These are phyloP conservation scores for Davidsoniella eucalypti DNA, from an alignment of 2,329 filamentous ascomycete species.

Conservation along the genomic window DNA sequence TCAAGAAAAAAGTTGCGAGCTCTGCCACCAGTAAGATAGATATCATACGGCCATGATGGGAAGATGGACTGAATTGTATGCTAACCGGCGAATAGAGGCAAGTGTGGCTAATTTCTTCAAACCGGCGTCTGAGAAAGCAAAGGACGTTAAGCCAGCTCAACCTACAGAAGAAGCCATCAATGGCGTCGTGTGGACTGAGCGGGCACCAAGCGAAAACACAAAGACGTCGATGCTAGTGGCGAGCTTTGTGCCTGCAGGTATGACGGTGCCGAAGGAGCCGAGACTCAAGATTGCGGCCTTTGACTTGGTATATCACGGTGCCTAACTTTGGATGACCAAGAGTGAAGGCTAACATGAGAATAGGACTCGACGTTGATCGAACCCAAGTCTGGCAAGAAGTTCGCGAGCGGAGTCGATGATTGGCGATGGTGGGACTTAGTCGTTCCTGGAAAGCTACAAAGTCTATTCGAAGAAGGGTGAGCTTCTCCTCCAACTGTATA, in stretches of 20 bases:
- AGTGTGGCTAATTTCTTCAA: slow-evolving; percentile 78
- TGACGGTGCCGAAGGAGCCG: slow-evolving; percentile 17
- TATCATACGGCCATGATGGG: too few relatives aligned
- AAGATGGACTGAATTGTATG: too few relatives aligned
- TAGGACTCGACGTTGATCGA: slow-evolving; percentile 78
- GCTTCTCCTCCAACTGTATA: slow-evolving; percentile 11
- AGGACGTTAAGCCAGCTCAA: slow-evolving; percentile 27
- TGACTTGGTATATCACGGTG: slow-evolving; percentile 35
- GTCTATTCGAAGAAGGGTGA: slow-evolving; percentile 55
- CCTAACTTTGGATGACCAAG: neutral
- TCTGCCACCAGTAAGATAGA: slow-evolving; percentile 3
- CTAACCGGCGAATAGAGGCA: slow-evolving; percentile 29
- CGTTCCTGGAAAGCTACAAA: slow-evolving; percentile 50
- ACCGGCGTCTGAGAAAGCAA: slow-evolving; percentile 67
- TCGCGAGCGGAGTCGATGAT: slow-evolving; percentile 52
- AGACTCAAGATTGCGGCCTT: slow-evolving; percentile 53
- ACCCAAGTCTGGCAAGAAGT: slow-evolving; percentile 65
- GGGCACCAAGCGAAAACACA: slow-evolving; percentile 33
- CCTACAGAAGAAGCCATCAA: neutral
- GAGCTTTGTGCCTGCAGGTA: slow-evolving; percentile 40
- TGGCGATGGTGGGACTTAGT: slow-evolving; percentile 86
- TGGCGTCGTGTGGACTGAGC: slow-evolving; percentile 42
- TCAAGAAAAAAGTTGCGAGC: slow-evolving; percentile 6
- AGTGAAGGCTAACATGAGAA: neutral
- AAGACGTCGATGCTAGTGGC: slow-evolving; percentile 54